These are phyloP conservation scores for Paramecium octaurelia DNA, from an alignment of 73 alveolate species.

Conservation along the genomic window DNA sequence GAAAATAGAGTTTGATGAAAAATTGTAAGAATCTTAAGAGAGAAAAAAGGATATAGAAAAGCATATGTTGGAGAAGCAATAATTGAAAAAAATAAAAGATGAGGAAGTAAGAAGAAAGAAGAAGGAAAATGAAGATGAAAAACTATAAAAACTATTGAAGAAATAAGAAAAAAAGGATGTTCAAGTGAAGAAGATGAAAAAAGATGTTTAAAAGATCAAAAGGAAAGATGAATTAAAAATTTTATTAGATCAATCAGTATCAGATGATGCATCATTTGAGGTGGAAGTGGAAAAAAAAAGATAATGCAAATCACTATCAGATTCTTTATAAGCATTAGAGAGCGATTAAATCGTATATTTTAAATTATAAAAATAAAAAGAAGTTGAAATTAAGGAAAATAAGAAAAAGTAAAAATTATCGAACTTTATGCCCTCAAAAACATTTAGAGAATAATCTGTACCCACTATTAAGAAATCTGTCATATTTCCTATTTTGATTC, in stretches of 20 bases:
- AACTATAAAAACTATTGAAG: background rate
- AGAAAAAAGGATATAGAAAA: conserved; percentile 42
- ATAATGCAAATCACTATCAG: background rate
- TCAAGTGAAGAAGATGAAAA: background rate
- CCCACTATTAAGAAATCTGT: background rate
- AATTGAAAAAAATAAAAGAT: background rate
- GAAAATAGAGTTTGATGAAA: conserved; percentile 13
- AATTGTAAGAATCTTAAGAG: background rate
- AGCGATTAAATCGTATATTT: conserved; percentile 24
- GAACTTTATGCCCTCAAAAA: background rate
- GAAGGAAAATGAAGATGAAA: conserved; percentile 38
- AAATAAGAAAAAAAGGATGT: background rate
- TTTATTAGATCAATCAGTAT: background rate
- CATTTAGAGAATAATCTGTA: conserved; percentile 4
- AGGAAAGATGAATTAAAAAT: conserved; percentile 4
- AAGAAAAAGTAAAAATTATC: background rate
- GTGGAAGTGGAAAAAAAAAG: background rate
- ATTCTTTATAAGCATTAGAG: background rate
- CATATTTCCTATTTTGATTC: background rate
- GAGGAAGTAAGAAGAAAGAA: conserved; percentile 46
- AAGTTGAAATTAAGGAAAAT: background rate
- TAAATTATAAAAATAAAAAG: conserved; percentile 25
- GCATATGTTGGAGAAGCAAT: background rate
- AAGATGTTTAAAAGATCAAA: background rate
- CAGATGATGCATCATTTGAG: background rate